Evolutionary conservation across 2,329 filamentous ascomycete species (phyloP), one percentile per base, ranked within the genome.

Genomic region (Paraphoma chrysanthemicola): DNA sequence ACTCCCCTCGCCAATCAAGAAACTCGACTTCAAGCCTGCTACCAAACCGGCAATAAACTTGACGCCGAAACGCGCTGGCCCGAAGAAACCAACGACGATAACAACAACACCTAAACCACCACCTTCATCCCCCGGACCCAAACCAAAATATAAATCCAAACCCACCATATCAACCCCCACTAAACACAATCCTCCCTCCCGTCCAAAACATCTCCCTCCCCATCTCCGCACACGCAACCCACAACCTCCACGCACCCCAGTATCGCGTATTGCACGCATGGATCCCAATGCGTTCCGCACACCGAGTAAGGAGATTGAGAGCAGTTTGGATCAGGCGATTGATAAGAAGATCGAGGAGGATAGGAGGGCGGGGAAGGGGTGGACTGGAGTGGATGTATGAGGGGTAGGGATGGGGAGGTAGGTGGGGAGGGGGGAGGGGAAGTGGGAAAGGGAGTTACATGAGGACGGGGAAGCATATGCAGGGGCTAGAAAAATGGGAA

Each of bases 281-380:
- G 62, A 71, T 33, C 57, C 50, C 1, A 68, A 65, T 8, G 63
- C 62, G 1, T 9, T 55, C 2, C 55, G 62, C 8, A 69, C 66
- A 28, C 70, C 70, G 1, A 68, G 65, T 7, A 71, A 65, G n/a
- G 62, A 57, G 18, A 64, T 70, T 6, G 38, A 59, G 12, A 59
- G 47, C 9, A 59, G 54, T 10, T 46, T 71, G 11, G 69, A 70
- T 42, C 18, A 23, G 1, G 68, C 67, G 8, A 73, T 73, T 56
- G 68, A 73, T 60, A 51, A 47, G 18, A 70, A 69, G 58, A 67
- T 72, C 44, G 60, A 49, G 1, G 65, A 66, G 17, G 62, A 71
- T 41, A 48, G 49, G 39, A 49, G 46, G 49, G 54, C 48, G 4
- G 58, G 62, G 9, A 23, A 23, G 23, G 23, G 23, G 23, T 23